phyloP scores from a whole-genome alignment of 768 basidiomycete species.

The Rhizopogon vulgaris region DNA sequence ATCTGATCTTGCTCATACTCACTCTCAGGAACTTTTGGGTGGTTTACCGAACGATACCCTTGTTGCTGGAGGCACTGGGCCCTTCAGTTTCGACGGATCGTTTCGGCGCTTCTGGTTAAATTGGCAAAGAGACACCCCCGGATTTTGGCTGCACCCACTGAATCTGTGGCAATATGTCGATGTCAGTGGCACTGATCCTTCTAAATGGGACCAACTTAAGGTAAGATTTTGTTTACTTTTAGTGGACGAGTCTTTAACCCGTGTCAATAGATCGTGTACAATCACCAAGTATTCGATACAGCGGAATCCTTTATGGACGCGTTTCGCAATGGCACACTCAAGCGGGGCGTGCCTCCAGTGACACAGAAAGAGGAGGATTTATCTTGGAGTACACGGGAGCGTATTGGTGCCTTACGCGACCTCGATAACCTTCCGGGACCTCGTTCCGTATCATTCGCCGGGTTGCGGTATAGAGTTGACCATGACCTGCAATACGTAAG shows the following conservation, averaged over 20 bases:
- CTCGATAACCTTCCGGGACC: slow-evolving; percentile 62
- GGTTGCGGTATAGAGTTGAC: slow-evolving; percentile 53
- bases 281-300: slow-evolving; percentile 48
- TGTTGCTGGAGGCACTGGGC: slow-evolving; percentile 38
- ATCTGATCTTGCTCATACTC: not conserved
- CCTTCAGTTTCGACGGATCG: slow-evolving; percentile 54
- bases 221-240: slow-evolving; percentile 16
- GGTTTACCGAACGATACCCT: slow-evolving; percentile 45
- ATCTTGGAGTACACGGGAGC: slow-evolving; percentile 43
- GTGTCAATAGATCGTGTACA: slow-evolving; percentile 44
- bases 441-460: slow-evolving; percentile 54
- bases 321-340: slow-evolving; percentile 46
- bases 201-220: slow-evolving; percentile 49
- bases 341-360: slow-evolving; percentile 31
- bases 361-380: slow-evolving; percentile 27
- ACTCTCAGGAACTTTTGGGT: slow-evolving; percentile 41
- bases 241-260: not conserved
- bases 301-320: slow-evolving; percentile 46
- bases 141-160: slow-evolving; percentile 46
- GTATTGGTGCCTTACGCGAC: slow-evolving; percentile 37
- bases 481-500: slow-evolving; percentile 43
- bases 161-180: slow-evolving; percentile 55
- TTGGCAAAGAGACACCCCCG: slow-evolving; percentile 44
- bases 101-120: slow-evolving; percentile 52
- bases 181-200: slow-evolving; percentile 44